Conservation (phyloP, 352 stramenopile genomes). For the Globisporangium nodosum region DNA sequence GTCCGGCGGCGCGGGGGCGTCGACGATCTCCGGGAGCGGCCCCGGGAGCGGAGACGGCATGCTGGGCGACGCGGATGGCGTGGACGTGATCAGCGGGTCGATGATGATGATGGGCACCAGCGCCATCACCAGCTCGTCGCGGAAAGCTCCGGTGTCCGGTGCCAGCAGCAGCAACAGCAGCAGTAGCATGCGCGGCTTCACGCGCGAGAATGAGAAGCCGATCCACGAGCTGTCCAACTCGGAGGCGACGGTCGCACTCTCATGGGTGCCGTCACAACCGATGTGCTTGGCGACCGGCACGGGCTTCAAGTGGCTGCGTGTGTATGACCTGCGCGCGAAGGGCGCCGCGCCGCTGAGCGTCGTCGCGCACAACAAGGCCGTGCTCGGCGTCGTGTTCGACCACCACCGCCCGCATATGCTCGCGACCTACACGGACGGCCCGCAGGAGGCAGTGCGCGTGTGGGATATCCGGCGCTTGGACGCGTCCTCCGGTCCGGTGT, state of each 20-base stretch:
- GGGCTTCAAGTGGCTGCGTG: conserved; percentile 84
- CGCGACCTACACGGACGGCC: conserved; percentile 77
- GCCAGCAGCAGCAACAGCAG: conserved; percentile 4
- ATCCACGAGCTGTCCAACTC: conserved; percentile 81
- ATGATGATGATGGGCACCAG: conserved; percentile 13
- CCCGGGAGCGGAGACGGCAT: conserved; percentile 21
- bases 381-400: conserved; percentile 80
- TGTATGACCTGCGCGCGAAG: conserved; percentile 74
- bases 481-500: conserved; percentile 45
- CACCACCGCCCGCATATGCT: conserved; percentile 74
- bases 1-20: conserved; percentile 12
- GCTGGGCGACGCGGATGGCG: conserved; percentile 19
- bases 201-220: conserved; percentile 40
- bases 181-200: conserved; percentile 16
- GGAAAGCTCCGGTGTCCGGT: conserved; percentile 13
- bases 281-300: conserved; percentile 77
- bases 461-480: conserved; percentile 86
- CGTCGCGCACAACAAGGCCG: conserved; percentile 79
- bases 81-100: conserved; percentile 15
- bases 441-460: conserved; percentile 79
- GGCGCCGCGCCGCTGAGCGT: conserved; percentile 53
- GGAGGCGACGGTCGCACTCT: conserved; percentile 73
- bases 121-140: not conserved
- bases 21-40: conserved; percentile 16
- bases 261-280: conserved; percentile 78